Evolutionary conservation across 2,329 filamentous ascomycete genomes (phyloP), one percentile per base, ranked within the genome.

Genomic region (Purpureocillium lavendulum): DNA sequence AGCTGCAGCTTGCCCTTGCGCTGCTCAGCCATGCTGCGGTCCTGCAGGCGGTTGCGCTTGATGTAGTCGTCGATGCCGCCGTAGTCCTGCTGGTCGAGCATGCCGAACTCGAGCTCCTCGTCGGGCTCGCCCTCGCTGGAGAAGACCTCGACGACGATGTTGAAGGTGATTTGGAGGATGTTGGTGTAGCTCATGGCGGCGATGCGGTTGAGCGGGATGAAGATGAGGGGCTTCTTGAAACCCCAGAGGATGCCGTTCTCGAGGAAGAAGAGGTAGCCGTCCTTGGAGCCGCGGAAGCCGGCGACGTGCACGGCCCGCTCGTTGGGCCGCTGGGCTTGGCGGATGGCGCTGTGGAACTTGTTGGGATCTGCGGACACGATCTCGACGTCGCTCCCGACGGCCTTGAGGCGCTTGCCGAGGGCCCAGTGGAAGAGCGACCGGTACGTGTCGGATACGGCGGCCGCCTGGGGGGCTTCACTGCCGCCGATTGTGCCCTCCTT

Each of bases 51-150:
- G 47, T 83, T 73, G 9, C 67, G 67, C 50, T 72, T 70, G 35
- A 84, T 67, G 50, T 80, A 84, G 45, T 74, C 70, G 49, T 82
- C 77, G 44, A 84, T 83, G 16, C 71, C 74, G 4, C 61, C 64
- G 44, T 80, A 83, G 52, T 84, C 78, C 46, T 78, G 76, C 57
- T 84, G 80, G 49, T 84, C 80, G 14, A 84, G 56, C 80, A 84
- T 84, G 30, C 67, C 68, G 46, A 84, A 84, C 53, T 84, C 80
- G 16, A 82, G 60, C 51, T 84, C 80, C 45, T 80, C 73, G 2
- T 66, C 74, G 11, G 55, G 58, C 30, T 70, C 69, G 13, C 61
- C 66, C 10, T 65, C 66, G 4, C 57, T 63, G 0, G 65, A 59
- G 38, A 75, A 75, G 5, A 80, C 66, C 51, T 83, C 79, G 1